Conservation (phyloP, 345 rosid genomes). For the Syzygium aqueum region DNA sequence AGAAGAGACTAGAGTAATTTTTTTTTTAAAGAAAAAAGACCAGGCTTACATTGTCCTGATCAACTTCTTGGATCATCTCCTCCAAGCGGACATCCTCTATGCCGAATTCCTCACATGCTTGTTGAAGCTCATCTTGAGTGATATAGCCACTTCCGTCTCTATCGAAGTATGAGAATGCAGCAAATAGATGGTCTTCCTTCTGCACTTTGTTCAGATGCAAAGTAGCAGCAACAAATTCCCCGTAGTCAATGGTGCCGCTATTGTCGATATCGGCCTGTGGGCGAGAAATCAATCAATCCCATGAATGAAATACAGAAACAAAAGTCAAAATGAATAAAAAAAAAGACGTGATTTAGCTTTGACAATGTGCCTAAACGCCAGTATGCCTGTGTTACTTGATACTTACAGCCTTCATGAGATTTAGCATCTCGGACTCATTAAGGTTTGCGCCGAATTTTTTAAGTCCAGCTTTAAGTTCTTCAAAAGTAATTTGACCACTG, state of each 20-base stretch:
- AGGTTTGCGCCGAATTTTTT: slow-evolving; percentile 55
- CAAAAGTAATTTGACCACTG: slow-evolving; percentile 62
- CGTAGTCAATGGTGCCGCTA: slow-evolving; percentile 66
- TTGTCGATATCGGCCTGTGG: slow-evolving; percentile 67
- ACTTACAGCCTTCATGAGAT: slow-evolving; percentile 68
- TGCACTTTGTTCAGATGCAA: slow-evolving; percentile 48
- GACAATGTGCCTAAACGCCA: neutral
- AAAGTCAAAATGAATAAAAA: too few relatives aligned
- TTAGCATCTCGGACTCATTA: slow-evolving; percentile 51
- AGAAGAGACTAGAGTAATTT: neutral
- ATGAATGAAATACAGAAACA: neutral
- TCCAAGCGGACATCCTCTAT: slow-evolving; percentile 36
- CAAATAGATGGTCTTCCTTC: slow-evolving; percentile 47
- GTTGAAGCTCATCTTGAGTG: slow-evolving; percentile 57
- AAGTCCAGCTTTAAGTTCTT: slow-evolving; percentile 72
- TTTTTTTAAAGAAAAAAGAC: neutral
- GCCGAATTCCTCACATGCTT: slow-evolving; percentile 62
- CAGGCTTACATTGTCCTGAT: slow-evolving; percentile 64
- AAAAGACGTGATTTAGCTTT: neutral
- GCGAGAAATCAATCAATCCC: neutral
- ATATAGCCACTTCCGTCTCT: slow-evolving; percentile 67
- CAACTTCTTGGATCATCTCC: slow-evolving; percentile 52
- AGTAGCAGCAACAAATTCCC: slow-evolving; percentile 67
- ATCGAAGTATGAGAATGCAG: slow-evolving; percentile 65
- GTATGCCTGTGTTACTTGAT: neutral